Base-by-base conservation (phyloP, 2,329 filamentous ascomycete species). In the Volutella citrinella region DNA sequence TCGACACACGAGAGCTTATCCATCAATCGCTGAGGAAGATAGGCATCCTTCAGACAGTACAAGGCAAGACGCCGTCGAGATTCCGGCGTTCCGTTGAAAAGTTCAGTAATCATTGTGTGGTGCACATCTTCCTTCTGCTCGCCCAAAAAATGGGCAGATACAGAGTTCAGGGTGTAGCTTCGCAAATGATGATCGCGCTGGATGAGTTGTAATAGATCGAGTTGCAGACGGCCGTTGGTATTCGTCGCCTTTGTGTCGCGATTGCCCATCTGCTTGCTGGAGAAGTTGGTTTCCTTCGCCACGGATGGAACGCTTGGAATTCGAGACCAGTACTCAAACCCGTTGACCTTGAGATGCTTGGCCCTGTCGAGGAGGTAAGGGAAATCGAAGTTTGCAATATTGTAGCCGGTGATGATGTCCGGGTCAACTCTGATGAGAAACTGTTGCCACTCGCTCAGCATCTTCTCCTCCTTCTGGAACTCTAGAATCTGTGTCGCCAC, bases 121-220 rank as follows among this genome's bases (percentile, higher is more conserved):
- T 98, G 93, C 4, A 98, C 93, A 63, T 98, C 93, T 64, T 98
- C 93, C 58, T 98, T 98, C 59, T 98, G 93, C 59, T 98, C 93
- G 28, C 89, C 89, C 16, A 98, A 63, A 55, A 98, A 98, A 46
- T 98, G 86, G 5, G 93, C 86, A 48, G 82, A 95, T 6, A 98
- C 93, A 2, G 93, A 95, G 61, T 98, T 98, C 18, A 98, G 74
- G 0, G 93, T 98, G 60, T 98, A 98, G 65, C 91, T 97, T 69
- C 93, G 78, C 20, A 98, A 71, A 13, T 98, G 93, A 51, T 98
- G 82, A 54, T 98, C 94, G 50, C 94, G 78, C 60, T 98, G 93
- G 31, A 98, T 82, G 19, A 98, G 67, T 58, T 98, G 93, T n/a
- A 98, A 70, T 30, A 98, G 67, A 67, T 98, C 93, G 4, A 98